Evolutionary conservation across 2,329 filamentous ascomycete genomes (phyloP), one percentile per base, ranked within the genome.

Genomic region (Chaetomiaceae sp.): DNA sequence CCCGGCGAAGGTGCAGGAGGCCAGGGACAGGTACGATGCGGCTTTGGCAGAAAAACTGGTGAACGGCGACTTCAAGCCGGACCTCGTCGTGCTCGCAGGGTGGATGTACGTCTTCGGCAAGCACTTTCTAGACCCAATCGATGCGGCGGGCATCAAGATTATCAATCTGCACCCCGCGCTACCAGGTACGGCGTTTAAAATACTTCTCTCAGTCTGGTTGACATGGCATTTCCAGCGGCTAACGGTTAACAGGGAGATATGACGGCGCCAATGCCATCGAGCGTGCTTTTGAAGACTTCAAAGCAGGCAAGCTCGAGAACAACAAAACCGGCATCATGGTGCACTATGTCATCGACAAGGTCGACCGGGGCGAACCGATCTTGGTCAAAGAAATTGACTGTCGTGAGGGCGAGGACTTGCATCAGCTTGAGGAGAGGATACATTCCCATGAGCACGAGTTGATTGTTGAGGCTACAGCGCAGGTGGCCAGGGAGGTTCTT

Each of bases 91-190:
- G 8, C 85, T 89, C 55, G 83, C 86, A 3, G 88, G 89, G 2
- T 94, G 86, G 76, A 94, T 94, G 88, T 83, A 93, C 63, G 83
- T 94, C 47, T 76, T 94, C 39, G 82, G 81, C 0, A 70, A 72
- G 2, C 68, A 72, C 1, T 93, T 94, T 62, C 69, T 95, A 38
- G 72, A 76, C 8, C 86, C 87, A 2, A 61, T 95, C 7, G 73
- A 78, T 27, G 68, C 64, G 11, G 78, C 73, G 0, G 75, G 75
- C 0, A 72, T 91, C 29, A 76, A 74, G 19, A 81, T 91, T 36
- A 90, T 95, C 59, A 95, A 95, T 62, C 66, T 95, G 33, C 88
- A 95, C 60, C 88, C 88, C 10, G 81, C 84, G 3, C 65, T 87
- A 33, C 84, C 83, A 10, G 79, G 80, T 56, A 72, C 74, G 60